These are phyloP conservation scores for Aspergillus bombycis DNA, from an alignment of 2,329 filamentous ascomycete genomes.

Conservation along the genomic window DNA sequence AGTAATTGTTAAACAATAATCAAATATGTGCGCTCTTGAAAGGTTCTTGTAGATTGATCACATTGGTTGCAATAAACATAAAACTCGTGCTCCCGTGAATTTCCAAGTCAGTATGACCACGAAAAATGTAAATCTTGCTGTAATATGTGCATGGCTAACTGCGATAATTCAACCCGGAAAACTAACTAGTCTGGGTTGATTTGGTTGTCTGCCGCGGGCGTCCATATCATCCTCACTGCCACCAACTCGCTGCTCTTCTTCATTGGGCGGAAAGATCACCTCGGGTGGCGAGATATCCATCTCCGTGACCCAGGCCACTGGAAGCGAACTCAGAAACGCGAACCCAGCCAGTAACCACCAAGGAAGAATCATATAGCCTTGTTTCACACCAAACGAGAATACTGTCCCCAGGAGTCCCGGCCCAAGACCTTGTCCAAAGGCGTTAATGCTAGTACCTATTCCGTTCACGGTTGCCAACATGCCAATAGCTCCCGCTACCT, in stretches of 20 bases:
- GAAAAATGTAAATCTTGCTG: no score
- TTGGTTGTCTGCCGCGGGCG: neutral
- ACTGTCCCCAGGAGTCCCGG: constrained; percentile 72
- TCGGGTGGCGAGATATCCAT: constrained; percentile 66
- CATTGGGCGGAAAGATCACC: neutral
- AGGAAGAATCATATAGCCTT: constrained; percentile 75
- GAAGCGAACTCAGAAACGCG: constrained; percentile 67
- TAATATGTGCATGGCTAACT: no score
- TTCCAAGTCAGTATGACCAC: no score
- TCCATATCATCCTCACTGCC: constrained; percentile 31
- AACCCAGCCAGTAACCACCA: constrained; percentile 76
- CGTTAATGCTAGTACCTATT: constrained; percentile 79
- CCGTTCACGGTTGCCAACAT: constrained; percentile 90
- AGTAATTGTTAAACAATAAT: no score
- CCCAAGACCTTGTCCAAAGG: constrained; percentile 76
- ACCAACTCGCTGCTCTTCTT: constrained; percentile 11
- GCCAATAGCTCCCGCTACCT: constrained; percentile 73
- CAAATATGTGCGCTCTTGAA: no score
- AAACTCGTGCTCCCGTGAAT: no score
- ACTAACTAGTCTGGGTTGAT: neutral
- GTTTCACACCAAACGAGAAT: constrained; percentile 75
- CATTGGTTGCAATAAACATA: no score
- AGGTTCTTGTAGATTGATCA: no score
- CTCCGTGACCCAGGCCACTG: constrained; percentile 74
- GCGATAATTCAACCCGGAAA: neutral